A percentile compares a stretch with the other conserved stretches of the same genome.
These are phyloP conservation scores for Cutaneotrichosporon cutaneum DNA, from an alignment of 1,284 basidiomycete species.

Conservation along the genomic window DNA sequence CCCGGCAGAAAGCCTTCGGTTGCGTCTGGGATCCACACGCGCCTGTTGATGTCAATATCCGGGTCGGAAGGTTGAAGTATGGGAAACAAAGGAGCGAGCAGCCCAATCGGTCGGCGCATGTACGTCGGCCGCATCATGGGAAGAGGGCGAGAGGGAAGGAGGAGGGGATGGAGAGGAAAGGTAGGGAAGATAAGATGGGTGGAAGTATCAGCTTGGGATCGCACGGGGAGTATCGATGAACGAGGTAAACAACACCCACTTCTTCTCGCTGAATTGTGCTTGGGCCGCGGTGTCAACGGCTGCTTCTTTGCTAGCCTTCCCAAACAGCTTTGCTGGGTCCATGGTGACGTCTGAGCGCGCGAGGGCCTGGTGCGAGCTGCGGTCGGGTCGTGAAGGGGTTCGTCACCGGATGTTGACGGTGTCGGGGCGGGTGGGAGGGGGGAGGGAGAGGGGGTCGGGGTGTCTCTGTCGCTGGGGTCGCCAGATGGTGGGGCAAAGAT, in stretches of 20 bases:
- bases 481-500: neutral
- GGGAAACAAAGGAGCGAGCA: conserved; percentile 6
- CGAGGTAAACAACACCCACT: conserved; percentile 47
- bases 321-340: conserved; percentile 41
- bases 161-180: conserved; percentile 1
- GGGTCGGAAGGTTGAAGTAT: conserved; percentile 7
- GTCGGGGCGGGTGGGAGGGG: neutral
- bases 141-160: neutral
- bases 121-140: neutral
- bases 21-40: conserved; percentile 51
- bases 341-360: conserved; percentile 28
- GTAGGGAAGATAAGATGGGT: conserved; percentile 14
- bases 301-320: conserved; percentile 39
- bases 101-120: conserved; percentile 3
- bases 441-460: neutral
- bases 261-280: conserved; percentile 95
- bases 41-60: conserved; percentile 31
- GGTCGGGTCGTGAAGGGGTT: neutral
- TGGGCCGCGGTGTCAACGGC: conserved; percentile 69
- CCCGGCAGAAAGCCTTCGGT: conserved; percentile 50
- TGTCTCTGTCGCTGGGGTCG: neutral
- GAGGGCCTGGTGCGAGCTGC: conserved; percentile 1
- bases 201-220: conserved; percentile 7
- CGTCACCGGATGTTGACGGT: neutral
- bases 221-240: conserved; percentile 12